Base-by-base conservation (phyloP, 1,284 basidiomycete genomes). In the Lignosus rhinocerotis region DNA sequence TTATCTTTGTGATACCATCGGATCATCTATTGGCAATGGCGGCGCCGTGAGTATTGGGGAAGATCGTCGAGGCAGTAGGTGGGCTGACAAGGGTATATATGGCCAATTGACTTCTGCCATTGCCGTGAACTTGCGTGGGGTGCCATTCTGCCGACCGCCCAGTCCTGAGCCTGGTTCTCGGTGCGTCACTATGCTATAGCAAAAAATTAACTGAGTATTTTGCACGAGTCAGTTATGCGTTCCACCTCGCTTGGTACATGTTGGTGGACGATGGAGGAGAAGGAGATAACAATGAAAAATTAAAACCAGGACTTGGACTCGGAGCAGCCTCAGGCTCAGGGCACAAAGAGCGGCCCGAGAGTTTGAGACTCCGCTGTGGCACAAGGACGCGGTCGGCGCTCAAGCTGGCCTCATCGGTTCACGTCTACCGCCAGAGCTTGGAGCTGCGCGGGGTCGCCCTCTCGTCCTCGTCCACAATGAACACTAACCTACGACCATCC, bases 401-500 rank as follows among this genome's bases (percentile, higher is more conserved):
- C 45, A 46, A 57, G 48, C 47, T 39, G 51, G 52, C 44, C 53
- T 55, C 61, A 60, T 58, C 57, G 62, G 59, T 63, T 63, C 64
- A 58, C 58, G 59, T 61, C 56, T 58, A 60, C 64, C 50, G 57
- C 52, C 58, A 51, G 52, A 55, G 52, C 57, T 58, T 51, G 39
- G 52, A 56, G 59, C 58, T 55, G 59, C 62, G 62, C 59, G 59
- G 53, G 59, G 52, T 47, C 43, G 45, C 57, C 53, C 61, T 64
- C 64, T 63, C 64, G 61, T 56, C 66, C 58, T 66, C 65, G 66
- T 51, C 70, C 69, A 66, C 74, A 66, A 88, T 88, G 84, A 79
- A 75, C 73, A 75, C 77, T 66, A 76, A 75, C 67, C 78, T 78
- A 60, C 82, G 87, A 60, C 88, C 89, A 17, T 76, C 79, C 64